Base-by-base conservation (phyloP, 176 grass and related monocot genomes). In the Musa beccarii region DNA sequence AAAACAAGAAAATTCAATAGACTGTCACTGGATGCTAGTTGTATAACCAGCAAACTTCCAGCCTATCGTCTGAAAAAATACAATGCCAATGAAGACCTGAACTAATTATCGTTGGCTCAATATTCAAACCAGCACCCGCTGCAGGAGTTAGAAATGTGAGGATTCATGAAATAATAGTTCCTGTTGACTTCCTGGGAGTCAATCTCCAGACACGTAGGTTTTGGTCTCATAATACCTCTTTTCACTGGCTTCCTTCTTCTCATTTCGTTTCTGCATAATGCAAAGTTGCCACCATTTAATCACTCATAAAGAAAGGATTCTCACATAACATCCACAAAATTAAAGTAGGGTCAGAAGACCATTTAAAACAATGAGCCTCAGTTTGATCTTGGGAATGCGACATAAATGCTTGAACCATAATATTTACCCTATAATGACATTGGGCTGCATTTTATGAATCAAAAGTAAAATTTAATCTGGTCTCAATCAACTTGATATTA, bases 171-270 rank as follows among this genome's bases (percentile, higher is more conserved):
- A 29, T 19, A 76, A 77, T 69, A 76, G 21, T 77, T 74, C 68
- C 54, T 2, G 55, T 71, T 54, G 52, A 53, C 4, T 51, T 56
- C 24, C 75, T 52, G 16, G 24, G 78, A 54, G 53, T 86, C 80
- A 99, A 66, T 84, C 96, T 51, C 83, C 96, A 80, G 86, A 89
- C 19, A 92, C 76, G 53, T 87, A 99, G 59, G 54, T 79, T 93
- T 92, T 99, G 82, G 83, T 71, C 26, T 95, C 89, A 1, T 99
- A 99, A 65, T 95, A 99, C 80, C 82, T 99, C 88, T 87, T 91
- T 86, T 99, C 95, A 71, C 90, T 94, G 63, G 95, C 95, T 99
- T 99, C 95, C 76, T 94, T 99, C 88, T 91, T 98, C 52, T 94
- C 91, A 51, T 95, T 99, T 76, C 96, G 80, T 79, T 95, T 99